Conservation (phyloP, 257 asterid genomes). For the Ilex aquifolium region DNA sequence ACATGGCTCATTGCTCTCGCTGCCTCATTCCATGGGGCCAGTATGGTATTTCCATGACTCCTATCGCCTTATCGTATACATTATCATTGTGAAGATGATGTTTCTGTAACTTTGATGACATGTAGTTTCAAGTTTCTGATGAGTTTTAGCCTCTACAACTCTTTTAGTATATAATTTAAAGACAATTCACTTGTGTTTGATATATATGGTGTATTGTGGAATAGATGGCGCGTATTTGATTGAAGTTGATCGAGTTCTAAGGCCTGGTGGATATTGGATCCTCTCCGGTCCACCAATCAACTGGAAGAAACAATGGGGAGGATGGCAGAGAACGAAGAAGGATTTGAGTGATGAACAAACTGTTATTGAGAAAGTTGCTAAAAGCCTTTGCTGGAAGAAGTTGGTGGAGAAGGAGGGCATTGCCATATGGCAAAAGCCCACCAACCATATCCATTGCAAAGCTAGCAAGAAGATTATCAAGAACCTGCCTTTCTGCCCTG, state of each 20-base stretch:
- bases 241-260: conserved; percentile 72
- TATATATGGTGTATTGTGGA: background rate
- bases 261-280: conserved; percentile 95
- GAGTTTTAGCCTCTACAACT: no score
- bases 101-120: background rate
- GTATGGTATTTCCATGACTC: conserved; percentile 32
- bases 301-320: conserved; percentile 78
- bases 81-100: background rate
- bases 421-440: conserved; percentile 82
- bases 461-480: conserved; percentile 12
- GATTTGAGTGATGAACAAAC: conserved; percentile 76
- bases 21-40: conserved; percentile 95
- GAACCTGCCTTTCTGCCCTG: conserved; percentile 43
- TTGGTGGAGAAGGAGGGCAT: conserved; percentile 68
- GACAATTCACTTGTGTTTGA: no score
- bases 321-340: conserved; percentile 64
- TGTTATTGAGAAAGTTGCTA: conserved; percentile 56
- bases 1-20: conserved; percentile 93
- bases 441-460: conserved; percentile 49
- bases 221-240: conserved; percentile 68
- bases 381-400: conserved; percentile 80
- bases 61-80: background rate
- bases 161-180: no score
- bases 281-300: conserved; percentile 88
- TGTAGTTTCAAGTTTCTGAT: no score